Percentiles rank a stretch among this genome's conserved stretches.
phyloP scores from a whole-genome alignment of 805 yeast genomes.

The Diddensiella caesifluorescens region DNA sequence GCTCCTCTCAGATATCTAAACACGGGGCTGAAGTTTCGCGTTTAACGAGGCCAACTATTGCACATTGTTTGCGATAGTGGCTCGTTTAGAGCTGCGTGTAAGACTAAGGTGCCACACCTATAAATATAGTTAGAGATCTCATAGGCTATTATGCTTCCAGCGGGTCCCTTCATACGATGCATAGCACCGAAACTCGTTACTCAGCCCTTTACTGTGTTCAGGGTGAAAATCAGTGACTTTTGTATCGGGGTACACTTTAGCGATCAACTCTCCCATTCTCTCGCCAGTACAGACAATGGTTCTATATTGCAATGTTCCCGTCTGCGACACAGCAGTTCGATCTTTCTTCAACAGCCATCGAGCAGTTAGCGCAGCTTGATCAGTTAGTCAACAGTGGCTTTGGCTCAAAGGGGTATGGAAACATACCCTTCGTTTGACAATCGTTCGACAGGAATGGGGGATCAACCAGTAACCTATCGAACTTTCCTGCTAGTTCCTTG shows the following conservation, averaged over 20 bases:
- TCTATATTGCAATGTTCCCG: conserved; percentile 7
- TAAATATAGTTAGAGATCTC: too few relatives aligned
- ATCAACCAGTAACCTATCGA: conserved; percentile 71
- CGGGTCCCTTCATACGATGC: conserved; percentile 64
- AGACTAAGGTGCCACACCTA: too few relatives aligned
- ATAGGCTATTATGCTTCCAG: too few relatives aligned
- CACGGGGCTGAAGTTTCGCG: too few relatives aligned
- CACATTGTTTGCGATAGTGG: too few relatives aligned
- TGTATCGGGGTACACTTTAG: conserved; percentile 58
- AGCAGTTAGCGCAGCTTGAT: conserved; percentile 51
- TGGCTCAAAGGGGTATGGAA: background rate
- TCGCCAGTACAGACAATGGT: conserved; percentile 85
- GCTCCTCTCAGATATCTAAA: too few relatives aligned
- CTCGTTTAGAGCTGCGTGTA: too few relatives aligned
- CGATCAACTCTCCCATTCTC: conserved; percentile 66
- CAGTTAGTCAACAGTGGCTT: conserved; percentile 11
- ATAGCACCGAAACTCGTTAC: conserved; percentile 84
- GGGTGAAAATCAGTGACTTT: conserved; percentile 65
- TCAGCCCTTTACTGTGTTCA: conserved; percentile 76
- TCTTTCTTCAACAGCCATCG: conserved; percentile 44
- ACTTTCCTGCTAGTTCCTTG: conserved; percentile 49
- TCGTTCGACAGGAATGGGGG: conserved; percentile 83
- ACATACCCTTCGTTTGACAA: conserved; percentile 63
- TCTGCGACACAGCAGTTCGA: conserved; percentile 39
- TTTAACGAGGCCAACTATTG: too few relatives aligned